Evolutionary conservation across 805 yeast genomes (phyloP).

Genomic region (Barnettozyma wickerhamii): DNA sequence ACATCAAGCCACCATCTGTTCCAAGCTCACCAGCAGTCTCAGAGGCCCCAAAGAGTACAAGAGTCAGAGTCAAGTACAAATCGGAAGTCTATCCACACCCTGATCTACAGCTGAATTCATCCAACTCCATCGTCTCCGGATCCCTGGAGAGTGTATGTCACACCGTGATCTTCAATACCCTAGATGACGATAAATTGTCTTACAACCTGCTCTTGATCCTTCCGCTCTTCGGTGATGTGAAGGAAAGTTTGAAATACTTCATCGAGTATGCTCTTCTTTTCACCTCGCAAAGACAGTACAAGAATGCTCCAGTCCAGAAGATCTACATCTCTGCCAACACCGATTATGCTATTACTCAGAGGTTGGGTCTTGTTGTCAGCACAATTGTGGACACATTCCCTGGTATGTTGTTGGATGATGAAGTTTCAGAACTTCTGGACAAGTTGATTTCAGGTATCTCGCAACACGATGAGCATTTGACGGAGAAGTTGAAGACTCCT

Average conservation of each 20-base stretch:
- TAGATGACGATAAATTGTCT: slow-evolving; percentile 34
- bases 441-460: slow-evolving; percentile 46
- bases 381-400: slow-evolving; percentile 56
- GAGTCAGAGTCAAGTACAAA: slow-evolving; percentile 27
- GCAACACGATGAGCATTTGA: slow-evolving; percentile 42
- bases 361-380: slow-evolving; percentile 50
- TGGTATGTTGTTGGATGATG: slow-evolving; percentile 65
- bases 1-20: slow-evolving; percentile 13
- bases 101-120: slow-evolving; percentile 45
- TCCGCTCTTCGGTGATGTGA: slow-evolving; percentile 50
- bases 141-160: slow-evolving; percentile 75
- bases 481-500: slow-evolving; percentile 47
- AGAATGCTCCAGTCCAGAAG: slow-evolving; percentile 13
- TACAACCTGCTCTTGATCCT: slow-evolving; percentile 44
- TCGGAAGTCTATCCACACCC: slow-evolving; percentile 59
- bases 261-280: slow-evolving; percentile 36
- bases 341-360: slow-evolving; percentile 40
- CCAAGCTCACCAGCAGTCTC: slow-evolving; percentile 6
- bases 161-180: slow-evolving; percentile 54
- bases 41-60: slow-evolving; percentile 3
- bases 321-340: slow-evolving; percentile 27
- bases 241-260: slow-evolving; percentile 39
- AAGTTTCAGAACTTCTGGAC: slow-evolving; percentile 53
- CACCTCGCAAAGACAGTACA: slow-evolving; percentile 26
- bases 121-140: slow-evolving; percentile 47